Evolutionary conservation across 257 asterid genomes (phyloP).

Genomic region (Nicotiana obtusifolia): DNA sequence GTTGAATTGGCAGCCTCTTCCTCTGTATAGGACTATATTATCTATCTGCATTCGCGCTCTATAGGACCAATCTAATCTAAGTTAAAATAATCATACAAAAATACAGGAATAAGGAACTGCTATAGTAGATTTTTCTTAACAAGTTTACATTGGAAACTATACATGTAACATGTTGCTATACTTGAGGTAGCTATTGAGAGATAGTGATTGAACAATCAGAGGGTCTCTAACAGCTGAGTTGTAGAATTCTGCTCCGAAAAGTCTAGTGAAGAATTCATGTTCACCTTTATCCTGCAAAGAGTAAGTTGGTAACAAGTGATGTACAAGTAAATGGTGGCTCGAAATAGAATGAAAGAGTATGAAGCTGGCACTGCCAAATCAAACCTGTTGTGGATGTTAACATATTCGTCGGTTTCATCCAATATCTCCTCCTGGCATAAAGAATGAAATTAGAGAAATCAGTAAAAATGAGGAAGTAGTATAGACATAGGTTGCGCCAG

Average conservation of each 20-base stretch:
- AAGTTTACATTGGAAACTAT: constrained; percentile 13
- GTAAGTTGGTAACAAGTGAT: not conserved
- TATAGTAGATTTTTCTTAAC: not conserved
- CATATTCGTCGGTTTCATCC: constrained; percentile 96
- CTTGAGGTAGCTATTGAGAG: constrained; percentile 14
- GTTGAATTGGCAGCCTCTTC: not conserved
- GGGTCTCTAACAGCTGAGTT: constrained; percentile 17
- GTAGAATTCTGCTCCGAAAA: constrained; percentile 26
- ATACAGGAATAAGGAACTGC: not conserved
- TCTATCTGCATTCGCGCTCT: not conserved
- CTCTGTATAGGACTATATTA: not conserved
- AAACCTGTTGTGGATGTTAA: constrained; percentile 96
- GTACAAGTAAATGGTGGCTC: not conserved
- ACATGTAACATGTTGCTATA: constrained; percentile 9
- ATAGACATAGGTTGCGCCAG: no score
- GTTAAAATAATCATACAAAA: not conserved
- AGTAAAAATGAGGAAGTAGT: not conserved
- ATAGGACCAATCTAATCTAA: not conserved
- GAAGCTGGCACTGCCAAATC: not conserved
- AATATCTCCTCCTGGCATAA: constrained; percentile 87
- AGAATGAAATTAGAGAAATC: not conserved
- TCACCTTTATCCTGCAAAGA: constrained; percentile 82
- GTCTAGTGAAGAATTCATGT: constrained; percentile 76
- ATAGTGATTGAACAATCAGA: constrained; percentile 15
- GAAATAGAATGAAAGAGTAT: not conserved